Base-by-base conservation (phyloP, 2,329 filamentous ascomycete species). In the Ambrosiella xylebori region DNA sequence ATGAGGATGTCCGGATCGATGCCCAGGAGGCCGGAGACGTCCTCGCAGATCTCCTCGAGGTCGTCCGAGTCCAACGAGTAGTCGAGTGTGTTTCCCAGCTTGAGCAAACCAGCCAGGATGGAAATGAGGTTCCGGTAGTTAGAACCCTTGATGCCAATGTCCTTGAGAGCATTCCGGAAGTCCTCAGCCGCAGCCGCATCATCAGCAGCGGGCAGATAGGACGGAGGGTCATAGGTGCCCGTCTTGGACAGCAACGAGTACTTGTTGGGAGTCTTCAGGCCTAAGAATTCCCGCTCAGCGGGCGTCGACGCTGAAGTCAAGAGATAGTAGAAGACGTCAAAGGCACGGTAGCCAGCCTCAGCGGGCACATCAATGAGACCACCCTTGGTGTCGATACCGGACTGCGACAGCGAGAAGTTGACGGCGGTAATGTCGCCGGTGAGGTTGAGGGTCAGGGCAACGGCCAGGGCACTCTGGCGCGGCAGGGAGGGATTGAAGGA, bases 321-420 rank as follows among this genome's bases (percentile, higher is more conserved):
- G 0, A 98, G 80, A 65, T 96, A 97, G 72, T 98, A 97, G 67
- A 98, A 97, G 54, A 95, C 93, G 66, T 98, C 91, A 64, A 98
- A 98, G 2, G 91, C 93, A 62, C 93, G 84, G 69, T 88, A 88
- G 11, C 93, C 93, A 6, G 81, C 67, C 66, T 95, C 82, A 0
- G 82, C 70, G 0, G 93, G 87, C 13, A 98, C 81, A 59, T 86
- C 82, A 13, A 96, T 74, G 9, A 98, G 75, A 47, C 91, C 93
- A 62, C 81, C 81, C 17, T 76, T 72, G 0, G 89, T 93, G 67
- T 98, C 87, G 61, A 98, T 86, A 15, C 93, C 93, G 2, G 88
- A 86, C 44, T 88, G 85, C 0, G 91, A 91, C 7, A 98, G 73
- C 35, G 88, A 82, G 55, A 97, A 70, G 1, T 81, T 79, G 35